Evolutionary conservation across 2,329 filamentous ascomycete species (phyloP).

Genomic region (Cercospora canescens): DNA sequence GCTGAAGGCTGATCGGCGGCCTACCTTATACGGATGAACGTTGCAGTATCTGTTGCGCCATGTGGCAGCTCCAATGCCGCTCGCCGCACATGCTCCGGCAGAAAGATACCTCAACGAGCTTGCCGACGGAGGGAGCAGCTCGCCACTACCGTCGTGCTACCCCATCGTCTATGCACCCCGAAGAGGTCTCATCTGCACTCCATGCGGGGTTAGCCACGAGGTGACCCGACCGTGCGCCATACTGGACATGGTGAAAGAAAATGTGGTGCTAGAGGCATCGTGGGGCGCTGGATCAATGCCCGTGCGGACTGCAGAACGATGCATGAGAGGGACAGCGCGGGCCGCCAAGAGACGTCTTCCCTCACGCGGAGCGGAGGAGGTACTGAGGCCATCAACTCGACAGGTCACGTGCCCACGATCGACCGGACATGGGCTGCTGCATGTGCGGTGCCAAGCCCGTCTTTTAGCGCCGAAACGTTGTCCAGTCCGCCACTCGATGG

Average conservation of each 20-base stretch:
- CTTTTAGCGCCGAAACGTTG: slow-evolving; percentile 7
- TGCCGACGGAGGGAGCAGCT: slow-evolving; percentile 1
- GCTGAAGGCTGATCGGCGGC: neutral
- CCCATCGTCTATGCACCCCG: slow-evolving; percentile 6
- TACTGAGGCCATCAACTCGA: neutral
- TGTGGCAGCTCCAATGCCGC: slow-evolving; percentile 2
- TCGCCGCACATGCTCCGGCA: slow-evolving; percentile 8
- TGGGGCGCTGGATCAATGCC: neutral
- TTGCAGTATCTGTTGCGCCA: slow-evolving; percentile 1
- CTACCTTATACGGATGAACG: slow-evolving; percentile 11
- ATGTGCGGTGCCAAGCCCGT: slow-evolving; percentile 8
- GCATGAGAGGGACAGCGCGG: neutral
- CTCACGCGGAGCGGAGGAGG: neutral
- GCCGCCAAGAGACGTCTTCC: neutral
- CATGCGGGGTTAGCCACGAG: slow-evolving; percentile 5
- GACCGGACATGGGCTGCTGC: neutral
- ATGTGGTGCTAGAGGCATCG: neutral
- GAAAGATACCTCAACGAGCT: slow-evolving; percentile 1
- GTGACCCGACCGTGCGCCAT: slow-evolving; percentile 1
- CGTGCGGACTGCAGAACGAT: slow-evolving; percentile 4
- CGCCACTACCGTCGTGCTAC: neutral
- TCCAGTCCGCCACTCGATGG: neutral
- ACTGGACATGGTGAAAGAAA: neutral
- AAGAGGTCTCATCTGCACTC: neutral
- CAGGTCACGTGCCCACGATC: neutral